A percentile compares a stretch with the other conserved stretches of the same genome.
Conservation (phyloP, 2,329 filamentous ascomycete genomes). For the Diaporthe nobilis region DNA sequence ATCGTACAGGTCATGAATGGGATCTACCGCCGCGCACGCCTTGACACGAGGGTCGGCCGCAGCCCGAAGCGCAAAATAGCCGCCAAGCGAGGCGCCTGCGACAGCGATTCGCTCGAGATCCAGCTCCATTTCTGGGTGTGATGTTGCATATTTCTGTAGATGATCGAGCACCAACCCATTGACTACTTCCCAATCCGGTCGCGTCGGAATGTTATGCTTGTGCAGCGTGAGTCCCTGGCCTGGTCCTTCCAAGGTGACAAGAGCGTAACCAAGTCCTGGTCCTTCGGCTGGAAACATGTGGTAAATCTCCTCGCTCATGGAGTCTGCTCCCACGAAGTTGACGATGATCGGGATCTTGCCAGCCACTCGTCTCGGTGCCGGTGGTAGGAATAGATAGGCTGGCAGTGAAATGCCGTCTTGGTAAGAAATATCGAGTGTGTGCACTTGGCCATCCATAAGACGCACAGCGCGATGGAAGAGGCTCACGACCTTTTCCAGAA, state of each 20-base stretch:
- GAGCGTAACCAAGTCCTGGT: constrained; percentile 56
- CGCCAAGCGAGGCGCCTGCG: constrained; percentile 58
- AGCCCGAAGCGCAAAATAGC: constrained; percentile 61
- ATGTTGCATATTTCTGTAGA: background rate
- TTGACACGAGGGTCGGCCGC: constrained; percentile 58
- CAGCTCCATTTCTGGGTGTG: background rate
- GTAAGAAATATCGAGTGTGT: constrained; percentile 55
- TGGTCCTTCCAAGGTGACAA: constrained; percentile 61
- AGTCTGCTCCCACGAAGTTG: constrained; percentile 54
- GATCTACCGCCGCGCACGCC: constrained; percentile 53
- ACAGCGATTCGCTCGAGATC: constrained; percentile 56
- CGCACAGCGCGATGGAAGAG: constrained; percentile 46
- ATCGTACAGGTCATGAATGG: background rate
- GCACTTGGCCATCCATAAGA: constrained; percentile 45
- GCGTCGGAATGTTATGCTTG: constrained; percentile 45
- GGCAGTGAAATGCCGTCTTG: constrained; percentile 52
- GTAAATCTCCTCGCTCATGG: constrained; percentile 58
- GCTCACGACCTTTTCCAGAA: constrained; percentile 46
- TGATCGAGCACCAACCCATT: constrained; percentile 48
- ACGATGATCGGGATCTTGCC: constrained; percentile 54
- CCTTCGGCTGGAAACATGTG: constrained; percentile 47
- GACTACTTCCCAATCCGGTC: constrained; percentile 57
- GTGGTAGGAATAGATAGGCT: constrained; percentile 55
- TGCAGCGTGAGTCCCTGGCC: constrained; percentile 58
- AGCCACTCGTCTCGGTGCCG: constrained; percentile 24